A percentile compares a stretch with the other conserved stretches of the same genome.
Conservation (phyloP, 257 asterid species). For the Solanum piurae region DNA sequence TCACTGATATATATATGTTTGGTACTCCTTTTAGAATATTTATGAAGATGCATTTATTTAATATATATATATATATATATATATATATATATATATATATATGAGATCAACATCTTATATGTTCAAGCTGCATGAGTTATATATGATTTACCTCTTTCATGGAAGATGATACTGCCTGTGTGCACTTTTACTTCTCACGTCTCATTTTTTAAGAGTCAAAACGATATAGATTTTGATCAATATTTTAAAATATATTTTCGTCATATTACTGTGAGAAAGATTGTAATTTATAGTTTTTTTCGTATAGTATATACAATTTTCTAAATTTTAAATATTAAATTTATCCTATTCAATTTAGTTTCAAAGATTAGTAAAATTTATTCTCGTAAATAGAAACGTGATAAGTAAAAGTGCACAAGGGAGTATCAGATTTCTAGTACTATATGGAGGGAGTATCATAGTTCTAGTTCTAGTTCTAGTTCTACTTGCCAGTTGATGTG, state of each 20-base stretch:
- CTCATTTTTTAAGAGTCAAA: not conserved
- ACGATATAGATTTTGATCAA: not conserved
- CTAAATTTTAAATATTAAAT: too few relatives aligned
- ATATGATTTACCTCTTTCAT: not conserved
- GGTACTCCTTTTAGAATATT: not conserved
- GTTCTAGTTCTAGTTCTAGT: not conserved
- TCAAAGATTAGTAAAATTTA: not conserved
- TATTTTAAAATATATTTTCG: not conserved
- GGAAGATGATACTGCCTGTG: not conserved
- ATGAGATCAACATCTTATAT: not conserved
- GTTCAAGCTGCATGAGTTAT: not conserved
- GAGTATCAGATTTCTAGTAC: too few relatives aligned
- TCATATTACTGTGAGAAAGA: not conserved
- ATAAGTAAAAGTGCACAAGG: too few relatives aligned
- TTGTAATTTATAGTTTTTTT: not conserved
- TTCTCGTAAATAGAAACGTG: not conserved
- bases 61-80: not conserved
- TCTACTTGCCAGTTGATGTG: not conserved
- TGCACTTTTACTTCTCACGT: not conserved
- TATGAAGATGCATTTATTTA: not conserved
- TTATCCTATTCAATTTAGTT: not conserved
- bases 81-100: not conserved
- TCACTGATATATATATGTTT: not conserved
- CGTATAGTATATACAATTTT: not conserved
- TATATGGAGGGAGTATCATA: not conserved